Evolutionary conservation across 345 rosid genomes (phyloP).

Genomic region (Moricandia moricandioides): DNA sequence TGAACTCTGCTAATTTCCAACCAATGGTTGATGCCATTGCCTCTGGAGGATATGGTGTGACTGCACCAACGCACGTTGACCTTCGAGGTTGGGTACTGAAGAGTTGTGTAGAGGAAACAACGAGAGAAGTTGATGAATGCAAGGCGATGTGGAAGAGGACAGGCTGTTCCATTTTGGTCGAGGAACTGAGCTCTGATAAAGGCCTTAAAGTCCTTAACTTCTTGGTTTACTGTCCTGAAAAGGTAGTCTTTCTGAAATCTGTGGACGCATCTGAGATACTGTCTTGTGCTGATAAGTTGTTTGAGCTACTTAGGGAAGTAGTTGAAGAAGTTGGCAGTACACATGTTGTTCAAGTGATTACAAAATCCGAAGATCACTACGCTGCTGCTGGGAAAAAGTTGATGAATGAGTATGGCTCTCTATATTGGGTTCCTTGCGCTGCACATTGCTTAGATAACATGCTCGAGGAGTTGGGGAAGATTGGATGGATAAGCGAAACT

Average conservation of each 20-base stretch:
- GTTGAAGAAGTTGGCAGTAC: conserved; percentile 74
- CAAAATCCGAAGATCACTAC: conserved; percentile 57
- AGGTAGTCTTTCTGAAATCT: conserved; percentile 60
- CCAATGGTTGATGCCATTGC: conserved; percentile 65
- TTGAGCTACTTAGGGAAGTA: conserved; percentile 56
- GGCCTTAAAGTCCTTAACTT: conserved; percentile 57
- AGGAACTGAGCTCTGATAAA: conserved; percentile 50
- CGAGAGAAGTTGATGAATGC: conserved; percentile 43
- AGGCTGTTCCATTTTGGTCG: conserved; percentile 76
- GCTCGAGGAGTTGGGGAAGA: conserved; percentile 58
- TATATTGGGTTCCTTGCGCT: conserved; percentile 88
- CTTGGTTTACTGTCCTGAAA: conserved; percentile 59
- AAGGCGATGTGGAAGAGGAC: conserved; percentile 58
- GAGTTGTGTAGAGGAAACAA: conserved; percentile 66
- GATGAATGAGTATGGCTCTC: conserved; percentile 55
- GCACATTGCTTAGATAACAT: conserved; percentile 65
- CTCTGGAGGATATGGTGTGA: conserved; percentile 48
- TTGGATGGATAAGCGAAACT: conserved; percentile 53
- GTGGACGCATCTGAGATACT: conserved; percentile 57
- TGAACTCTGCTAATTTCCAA: conserved; percentile 64
- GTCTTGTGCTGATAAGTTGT: conserved; percentile 53
- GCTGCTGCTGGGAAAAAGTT: conserved; percentile 57
- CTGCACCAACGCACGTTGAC: conserved; percentile 53
- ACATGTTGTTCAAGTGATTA: conserved; percentile 81
- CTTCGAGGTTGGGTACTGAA: conserved; percentile 72